Percentiles rank a stretch among this genome's conserved stretches.
phyloP scores from a whole-genome alignment of 208 protist genomes.

The Acanthamoeba triangularis region DNA sequence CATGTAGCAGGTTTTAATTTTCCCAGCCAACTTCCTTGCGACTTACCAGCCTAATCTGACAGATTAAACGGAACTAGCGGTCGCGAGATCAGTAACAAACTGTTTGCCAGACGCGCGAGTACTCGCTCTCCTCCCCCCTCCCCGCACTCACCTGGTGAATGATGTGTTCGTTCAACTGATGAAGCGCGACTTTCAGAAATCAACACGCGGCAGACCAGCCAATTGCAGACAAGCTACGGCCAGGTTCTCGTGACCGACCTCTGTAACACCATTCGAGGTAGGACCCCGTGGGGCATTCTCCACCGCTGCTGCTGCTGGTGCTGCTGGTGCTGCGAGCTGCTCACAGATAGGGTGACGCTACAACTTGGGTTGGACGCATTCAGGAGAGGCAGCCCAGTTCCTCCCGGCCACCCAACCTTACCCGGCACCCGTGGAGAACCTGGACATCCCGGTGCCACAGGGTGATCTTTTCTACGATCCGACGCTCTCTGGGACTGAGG shows the following conservation, averaged over 20 bases:
- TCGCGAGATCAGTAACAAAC: conserved; percentile 21
- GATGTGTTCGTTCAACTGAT: no score
- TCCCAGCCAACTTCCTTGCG: not conserved
- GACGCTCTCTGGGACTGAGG: not conserved
- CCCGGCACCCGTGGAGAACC: not conserved
- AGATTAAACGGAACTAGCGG: conserved; percentile 7
- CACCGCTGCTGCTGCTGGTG: no score
- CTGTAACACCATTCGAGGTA: conserved; percentile 14
- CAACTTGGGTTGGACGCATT: not conserved
- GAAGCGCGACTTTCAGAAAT: not conserved
- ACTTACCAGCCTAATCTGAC: not conserved
- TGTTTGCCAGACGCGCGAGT: conserved; percentile 26
- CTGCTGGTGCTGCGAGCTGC: no score
- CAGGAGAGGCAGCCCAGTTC: not conserved
- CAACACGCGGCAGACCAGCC: not conserved
- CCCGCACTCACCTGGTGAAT: not conserved
- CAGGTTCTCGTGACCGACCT: not conserved
- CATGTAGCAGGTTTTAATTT: not conserved
- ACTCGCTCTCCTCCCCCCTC: not conserved
- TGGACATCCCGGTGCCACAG: not conserved
- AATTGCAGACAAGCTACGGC: not conserved
- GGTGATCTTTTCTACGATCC: not conserved
- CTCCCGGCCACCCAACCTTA: not conserved
- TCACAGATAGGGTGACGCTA: not conserved
- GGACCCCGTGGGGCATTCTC: no score